phyloP scores from a whole-genome alignment of 2,329 filamentous ascomycete genomes.

The Aspergillus hiratsukae region DNA sequence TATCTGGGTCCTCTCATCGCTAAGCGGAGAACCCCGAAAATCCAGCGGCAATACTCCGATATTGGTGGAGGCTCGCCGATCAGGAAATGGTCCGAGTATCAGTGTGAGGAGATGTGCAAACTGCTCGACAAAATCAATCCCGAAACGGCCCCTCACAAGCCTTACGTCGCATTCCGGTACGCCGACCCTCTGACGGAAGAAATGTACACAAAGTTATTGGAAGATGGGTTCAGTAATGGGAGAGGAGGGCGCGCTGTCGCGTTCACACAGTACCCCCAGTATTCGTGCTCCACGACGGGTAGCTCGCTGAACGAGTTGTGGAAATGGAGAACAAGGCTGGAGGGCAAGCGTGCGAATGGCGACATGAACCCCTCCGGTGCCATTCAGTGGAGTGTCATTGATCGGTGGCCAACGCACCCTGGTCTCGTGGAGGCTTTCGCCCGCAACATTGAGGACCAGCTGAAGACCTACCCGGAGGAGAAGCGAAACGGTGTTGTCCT shows the following conservation, averaged over 20 bases:
- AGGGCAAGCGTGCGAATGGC: constrained; percentile 63
- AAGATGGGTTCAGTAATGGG: constrained; percentile 85
- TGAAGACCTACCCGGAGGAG: constrained; percentile 79
- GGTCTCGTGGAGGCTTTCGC: constrained; percentile 91
- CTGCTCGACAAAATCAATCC: constrained; percentile 86
- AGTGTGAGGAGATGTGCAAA: constrained; percentile 95
- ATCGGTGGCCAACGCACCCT: constrained; percentile 90
- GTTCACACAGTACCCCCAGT: constrained; percentile 97
- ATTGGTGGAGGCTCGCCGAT: constrained; percentile 98
- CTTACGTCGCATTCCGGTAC: constrained; percentile 96
- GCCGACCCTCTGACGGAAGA: constrained; percentile 90
- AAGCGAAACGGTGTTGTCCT: constrained; percentile 75
- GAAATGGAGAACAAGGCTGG: constrained; percentile 86
- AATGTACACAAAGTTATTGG: constrained; percentile 77
- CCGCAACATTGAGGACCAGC: constrained; percentile 80
- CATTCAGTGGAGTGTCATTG: constrained; percentile 96
- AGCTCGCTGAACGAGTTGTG: constrained; percentile 95
- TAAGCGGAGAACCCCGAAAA: constrained; percentile 85
- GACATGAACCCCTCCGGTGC: constrained; percentile 57
- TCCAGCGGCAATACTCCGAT: constrained; percentile 88
- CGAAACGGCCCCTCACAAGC: constrained; percentile 91
- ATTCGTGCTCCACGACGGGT: constrained; percentile 95
- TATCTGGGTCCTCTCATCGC: constrained; percentile 90
- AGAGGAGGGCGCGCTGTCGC: constrained; percentile 91
- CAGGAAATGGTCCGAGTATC: constrained; percentile 94